Percentiles rank a stretch among this genome's conserved stretches.
Evolutionary conservation across 2,329 filamentous ascomycete species (phyloP).

Genomic region (Colletotrichum phormii): DNA sequence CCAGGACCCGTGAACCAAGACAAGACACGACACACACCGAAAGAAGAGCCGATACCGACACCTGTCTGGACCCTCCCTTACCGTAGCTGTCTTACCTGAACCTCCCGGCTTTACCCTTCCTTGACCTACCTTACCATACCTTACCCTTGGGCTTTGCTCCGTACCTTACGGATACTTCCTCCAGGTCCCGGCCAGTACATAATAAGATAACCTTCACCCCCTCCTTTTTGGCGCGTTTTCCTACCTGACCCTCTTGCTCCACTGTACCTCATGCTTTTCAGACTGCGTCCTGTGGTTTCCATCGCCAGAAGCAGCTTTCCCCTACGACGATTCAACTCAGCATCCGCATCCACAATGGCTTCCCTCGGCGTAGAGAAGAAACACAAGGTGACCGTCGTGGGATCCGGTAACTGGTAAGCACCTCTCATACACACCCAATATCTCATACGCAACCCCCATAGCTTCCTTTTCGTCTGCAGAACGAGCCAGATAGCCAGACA

Average conservation of each 20-base stretch:
- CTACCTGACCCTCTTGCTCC: not conserved
- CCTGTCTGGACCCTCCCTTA: constrained; percentile 33
- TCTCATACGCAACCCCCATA: not conserved
- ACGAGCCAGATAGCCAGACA: not conserved
- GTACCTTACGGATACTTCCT: not conserved
- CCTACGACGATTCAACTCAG: constrained; percentile 17
- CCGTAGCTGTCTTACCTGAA: constrained; percentile 9
- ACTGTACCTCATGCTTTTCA: constrained; percentile 36
- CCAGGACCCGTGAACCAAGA: not conserved
- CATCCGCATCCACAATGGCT: constrained; percentile 40
- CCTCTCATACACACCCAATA: not conserved
- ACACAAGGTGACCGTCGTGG: constrained; percentile 94
- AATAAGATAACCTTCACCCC: constrained; percentile 28
- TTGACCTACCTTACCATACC: not conserved
- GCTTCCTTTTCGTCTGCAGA: not conserved
- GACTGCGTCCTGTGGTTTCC: constrained; percentile 32
- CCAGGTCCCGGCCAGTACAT: not conserved
- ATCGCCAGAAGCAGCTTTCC: constrained; percentile 31
- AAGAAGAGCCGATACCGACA: constrained; percentile 6
- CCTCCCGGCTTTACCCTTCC: not conserved
- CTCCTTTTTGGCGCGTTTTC: not conserved
- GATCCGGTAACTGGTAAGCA: constrained; percentile 92
- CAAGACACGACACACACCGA: constrained; percentile 17
- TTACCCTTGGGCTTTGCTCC: not conserved
- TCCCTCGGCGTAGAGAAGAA: constrained; percentile 70